phyloP scores from a whole-genome alignment of 1,139 yeast species.

The Candida mesenterica region DNA sequence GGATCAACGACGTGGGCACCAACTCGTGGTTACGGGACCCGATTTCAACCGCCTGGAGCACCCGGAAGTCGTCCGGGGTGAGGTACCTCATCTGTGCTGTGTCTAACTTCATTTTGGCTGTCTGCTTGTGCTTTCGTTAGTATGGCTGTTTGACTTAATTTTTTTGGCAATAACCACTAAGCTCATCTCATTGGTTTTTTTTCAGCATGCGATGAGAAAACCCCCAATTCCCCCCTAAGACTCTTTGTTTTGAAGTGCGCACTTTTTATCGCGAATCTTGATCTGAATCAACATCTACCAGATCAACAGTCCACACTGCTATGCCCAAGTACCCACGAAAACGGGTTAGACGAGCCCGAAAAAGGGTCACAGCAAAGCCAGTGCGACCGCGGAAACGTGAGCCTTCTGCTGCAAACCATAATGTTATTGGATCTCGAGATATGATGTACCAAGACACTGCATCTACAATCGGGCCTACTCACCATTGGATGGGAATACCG shows the following conservation, averaged over 20 bases:
- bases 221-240: constrained; percentile 2
- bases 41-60: constrained; percentile 82
- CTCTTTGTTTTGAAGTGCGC: too few relatives aligned
- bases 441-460: constrained; percentile 9
- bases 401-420: background rate
- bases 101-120: constrained; percentile 75
- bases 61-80: constrained; percentile 86
- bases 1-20: constrained; percentile 86
- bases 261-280: too few relatives aligned
- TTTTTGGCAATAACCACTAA: constrained; percentile 5
- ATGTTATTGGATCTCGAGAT: constrained; percentile 3
- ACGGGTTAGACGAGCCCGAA: too few relatives aligned
- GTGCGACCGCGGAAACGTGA: too few relatives aligned
- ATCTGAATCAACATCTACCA: too few relatives aligned
- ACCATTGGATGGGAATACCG: constrained; percentile 10
- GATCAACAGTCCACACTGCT: too few relatives aligned
- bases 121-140: too few relatives aligned
- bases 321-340: too few relatives aligned
- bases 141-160: background rate
- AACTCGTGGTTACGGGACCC: constrained; percentile 94
- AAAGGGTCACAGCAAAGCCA: too few relatives aligned
- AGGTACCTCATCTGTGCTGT: constrained; percentile 91
- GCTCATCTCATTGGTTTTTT: constrained; percentile 12
- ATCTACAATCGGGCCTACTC: background rate
- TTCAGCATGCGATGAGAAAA: background rate